Conservation (phyloP, 441 rosid genomes). For the Erodium moschatum region DNA sequence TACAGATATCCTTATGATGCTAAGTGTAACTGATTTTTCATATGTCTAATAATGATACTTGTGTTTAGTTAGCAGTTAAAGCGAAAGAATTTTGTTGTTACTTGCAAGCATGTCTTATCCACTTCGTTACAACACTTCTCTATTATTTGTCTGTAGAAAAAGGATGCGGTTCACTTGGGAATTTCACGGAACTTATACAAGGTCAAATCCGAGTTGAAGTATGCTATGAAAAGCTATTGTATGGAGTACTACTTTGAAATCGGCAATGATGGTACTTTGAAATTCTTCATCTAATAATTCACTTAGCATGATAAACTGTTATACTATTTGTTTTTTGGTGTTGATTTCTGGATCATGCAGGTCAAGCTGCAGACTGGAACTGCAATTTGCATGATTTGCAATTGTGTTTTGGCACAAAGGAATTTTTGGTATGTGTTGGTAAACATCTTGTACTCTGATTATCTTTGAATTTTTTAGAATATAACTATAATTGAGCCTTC, state of each 20-base stretch:
- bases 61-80: neutral
- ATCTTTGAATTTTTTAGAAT: too few species aligned
- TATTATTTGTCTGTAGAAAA: conserved; percentile 47
- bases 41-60: too few species aligned
- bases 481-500: too few species aligned
- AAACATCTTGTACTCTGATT: conserved; percentile 11
- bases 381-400: conserved; percentile 73
- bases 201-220: conserved; percentile 66
- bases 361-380: conserved; percentile 54
- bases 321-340: conserved; percentile 2
- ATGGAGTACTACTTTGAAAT: conserved; percentile 77
- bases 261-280: conserved; percentile 37
- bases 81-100: neutral
- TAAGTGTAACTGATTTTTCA: too few species aligned
- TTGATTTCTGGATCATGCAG: conserved; percentile 43
- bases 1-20: too few species aligned
- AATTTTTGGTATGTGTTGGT: conserved; percentile 60
- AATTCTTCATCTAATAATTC: conserved; percentile 16
- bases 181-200: conserved; percentile 45
- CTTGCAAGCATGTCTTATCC: neutral
- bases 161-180: conserved; percentile 67
- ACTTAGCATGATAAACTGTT: conserved; percentile 11
- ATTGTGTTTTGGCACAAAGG: conserved; percentile 88
- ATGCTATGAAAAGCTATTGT: conserved; percentile 64
- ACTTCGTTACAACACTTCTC: neutral